Conservation (phyloP, 2,329 filamentous ascomycete genomes). For the Tricladium varicosporioides region DNA sequence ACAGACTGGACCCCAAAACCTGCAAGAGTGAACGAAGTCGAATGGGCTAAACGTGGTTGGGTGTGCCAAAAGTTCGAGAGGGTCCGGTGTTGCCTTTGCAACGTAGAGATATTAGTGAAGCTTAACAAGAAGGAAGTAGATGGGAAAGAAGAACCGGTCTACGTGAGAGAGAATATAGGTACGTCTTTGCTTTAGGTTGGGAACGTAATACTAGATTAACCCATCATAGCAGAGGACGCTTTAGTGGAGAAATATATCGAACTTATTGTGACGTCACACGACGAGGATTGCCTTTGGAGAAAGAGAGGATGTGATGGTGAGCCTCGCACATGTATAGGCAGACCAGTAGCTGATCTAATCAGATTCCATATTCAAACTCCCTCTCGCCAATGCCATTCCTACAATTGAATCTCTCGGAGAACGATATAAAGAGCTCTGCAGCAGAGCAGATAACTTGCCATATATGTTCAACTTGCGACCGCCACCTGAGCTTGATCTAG, state of each 20-base stretch:
- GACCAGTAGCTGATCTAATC: constrained; percentile 14
- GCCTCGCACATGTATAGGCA: constrained; percentile 23
- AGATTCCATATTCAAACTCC: constrained; percentile 60
- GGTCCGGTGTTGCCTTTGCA: constrained; percentile 82
- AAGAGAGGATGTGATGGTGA: constrained; percentile 82
- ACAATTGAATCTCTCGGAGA: constrained; percentile 57
- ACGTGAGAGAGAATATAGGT: constrained; percentile 60
- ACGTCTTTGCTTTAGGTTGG: constrained; percentile 28
- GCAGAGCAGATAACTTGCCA: constrained; percentile 54
- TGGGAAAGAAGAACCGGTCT: constrained; percentile 51
- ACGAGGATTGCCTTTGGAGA: constrained; percentile 81
- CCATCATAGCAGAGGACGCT: constrained; percentile 47
- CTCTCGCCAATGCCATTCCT: constrained; percentile 58
- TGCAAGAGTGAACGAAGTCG: constrained; percentile 78
- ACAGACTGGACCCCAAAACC: constrained; percentile 95
- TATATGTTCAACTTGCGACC: constrained; percentile 59
- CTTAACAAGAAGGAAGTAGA: constrained; percentile 61
- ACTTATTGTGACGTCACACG: constrained; percentile 72
- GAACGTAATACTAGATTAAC: no score
- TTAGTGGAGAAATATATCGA: constrained; percentile 75
- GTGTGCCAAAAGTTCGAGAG: constrained; percentile 79
- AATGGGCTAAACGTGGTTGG: constrained; percentile 95
- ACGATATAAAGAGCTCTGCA: constrained; percentile 63
- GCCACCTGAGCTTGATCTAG: constrained; percentile 50
- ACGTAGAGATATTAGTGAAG: constrained; percentile 79